Evolutionary conservation across 331 rosid species (phyloP).

Genomic region (Quercus lobata): DNA sequence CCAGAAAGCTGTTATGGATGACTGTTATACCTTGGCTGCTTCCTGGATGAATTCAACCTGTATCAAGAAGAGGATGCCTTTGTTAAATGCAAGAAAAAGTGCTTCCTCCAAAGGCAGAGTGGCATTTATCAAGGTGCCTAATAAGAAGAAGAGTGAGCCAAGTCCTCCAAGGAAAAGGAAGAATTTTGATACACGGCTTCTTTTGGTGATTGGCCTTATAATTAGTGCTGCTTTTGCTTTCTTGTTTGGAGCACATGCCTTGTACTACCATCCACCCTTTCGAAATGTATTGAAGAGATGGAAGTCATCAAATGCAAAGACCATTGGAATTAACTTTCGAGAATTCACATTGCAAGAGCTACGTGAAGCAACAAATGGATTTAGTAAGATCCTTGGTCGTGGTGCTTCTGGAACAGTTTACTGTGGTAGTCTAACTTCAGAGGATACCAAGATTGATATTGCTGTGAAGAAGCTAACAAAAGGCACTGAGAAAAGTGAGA

Average conservation of each 20-base stretch:
- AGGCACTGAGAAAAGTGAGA: no score
- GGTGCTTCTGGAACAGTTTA: no score
- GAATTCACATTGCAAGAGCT: no score
- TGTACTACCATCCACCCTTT: conserved; percentile 25
- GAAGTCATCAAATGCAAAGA: neutral
- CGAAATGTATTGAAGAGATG: conserved; percentile 1
- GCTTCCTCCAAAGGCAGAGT: conserved; percentile 22
- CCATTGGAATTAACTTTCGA: conserved; percentile 8
- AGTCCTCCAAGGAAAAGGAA: neutral
- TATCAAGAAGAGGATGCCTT: conserved; percentile 24
- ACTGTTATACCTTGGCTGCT: conserved; percentile 23
- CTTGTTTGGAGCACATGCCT: conserved; percentile 24
- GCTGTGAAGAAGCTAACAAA: no score
- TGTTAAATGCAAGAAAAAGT: conserved; percentile 32
- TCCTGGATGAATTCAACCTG: conserved; percentile 18
- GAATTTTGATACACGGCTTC: conserved; percentile 1
- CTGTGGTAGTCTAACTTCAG: no score
- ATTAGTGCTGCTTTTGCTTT: conserved; percentile 27
- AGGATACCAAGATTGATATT: no score
- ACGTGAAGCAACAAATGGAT: no score
- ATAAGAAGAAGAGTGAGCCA: neutral
- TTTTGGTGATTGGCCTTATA: conserved; percentile 19
- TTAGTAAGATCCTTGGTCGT: no score
- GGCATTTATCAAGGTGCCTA: conserved; percentile 21
- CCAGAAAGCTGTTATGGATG: conserved; percentile 28